Evolutionary conservation across 768 basidiomycete genomes (phyloP), one percentile per base, ranked within the genome.

Genomic region (Lyophyllum semitale): DNA sequence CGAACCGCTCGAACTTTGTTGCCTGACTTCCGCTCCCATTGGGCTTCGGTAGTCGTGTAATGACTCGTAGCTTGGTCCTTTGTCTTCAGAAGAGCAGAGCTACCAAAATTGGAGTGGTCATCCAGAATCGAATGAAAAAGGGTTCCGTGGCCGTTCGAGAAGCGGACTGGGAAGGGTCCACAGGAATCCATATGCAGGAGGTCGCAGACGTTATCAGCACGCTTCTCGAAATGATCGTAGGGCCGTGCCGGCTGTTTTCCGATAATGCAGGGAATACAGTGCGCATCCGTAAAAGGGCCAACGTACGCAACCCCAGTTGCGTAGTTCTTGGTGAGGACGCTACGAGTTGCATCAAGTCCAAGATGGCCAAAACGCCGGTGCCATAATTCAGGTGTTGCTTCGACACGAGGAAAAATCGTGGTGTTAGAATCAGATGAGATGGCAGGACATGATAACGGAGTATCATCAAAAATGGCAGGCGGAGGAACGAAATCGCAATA

Each of bases 81-180:
- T 2, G 2, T 1, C 0, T 3, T 7, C 2, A 67, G 41, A 7
- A 63, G 47, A 4, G 18, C 29, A 11, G 48, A 46, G 13, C 38
- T 53, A 18, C 61, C 61, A 38, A 50, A 57, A 41, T 66, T 66
- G 0, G 62, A 59, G 26, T 13, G 30, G 30, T 65, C 57, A 18
- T 67, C 35, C 0, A 67, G 50, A 22, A 55, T 47, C 4, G n/a
- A n/a, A 62, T 48, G 35, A 59, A 59, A 1, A 11, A 18, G 55
- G 1, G 32, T 26, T 1, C 17, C n/a, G 6, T 66, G 58, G 0
- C 55, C 53, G 7, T 65, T 56, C 0, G 63, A 61, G 0, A 68
- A 64, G 0, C 22, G 29, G 1, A 59, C 47, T 0, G 63, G 65
- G 20, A 63, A 71, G 0, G 67, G 70, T 0, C 66, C 67, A 26